phyloP scores from a whole-genome alignment of 2,329 filamentous ascomycete genomes.

The Penicillium sp. region DNA sequence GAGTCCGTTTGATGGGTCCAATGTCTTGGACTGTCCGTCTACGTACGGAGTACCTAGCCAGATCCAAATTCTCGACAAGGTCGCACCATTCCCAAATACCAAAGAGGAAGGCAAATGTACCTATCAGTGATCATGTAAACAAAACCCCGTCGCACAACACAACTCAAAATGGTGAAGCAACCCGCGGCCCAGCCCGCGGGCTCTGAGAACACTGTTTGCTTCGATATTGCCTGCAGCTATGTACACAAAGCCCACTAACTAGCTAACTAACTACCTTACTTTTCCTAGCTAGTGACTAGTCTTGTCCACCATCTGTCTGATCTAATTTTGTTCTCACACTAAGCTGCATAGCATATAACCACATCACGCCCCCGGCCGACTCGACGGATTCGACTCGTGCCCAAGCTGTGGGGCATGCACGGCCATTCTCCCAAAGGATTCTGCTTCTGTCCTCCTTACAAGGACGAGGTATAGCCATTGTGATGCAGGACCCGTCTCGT shows the following conservation, averaged over 20 bases:
- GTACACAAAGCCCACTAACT: background rate
- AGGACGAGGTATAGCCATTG: slow-evolving; percentile 1
- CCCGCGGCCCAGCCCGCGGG: slow-evolving; percentile 1
- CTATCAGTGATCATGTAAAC: background rate
- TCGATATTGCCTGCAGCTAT: background rate
- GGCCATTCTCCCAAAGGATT: slow-evolving; percentile 9
- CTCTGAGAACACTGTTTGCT: slow-evolving; percentile 12
- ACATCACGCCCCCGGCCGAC: slow-evolving; percentile 3
- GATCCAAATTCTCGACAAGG: background rate
- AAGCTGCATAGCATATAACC: slow-evolving; percentile 6
- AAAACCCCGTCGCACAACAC: background rate
- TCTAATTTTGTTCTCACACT: background rate
- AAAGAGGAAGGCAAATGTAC: background rate
- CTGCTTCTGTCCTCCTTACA: background rate
- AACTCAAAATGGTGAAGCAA: background rate
- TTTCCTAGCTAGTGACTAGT: background rate
- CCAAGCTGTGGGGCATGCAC: slow-evolving; percentile 14
- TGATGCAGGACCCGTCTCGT: slow-evolving; percentile 1
- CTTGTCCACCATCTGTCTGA: background rate
- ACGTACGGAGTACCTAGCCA: too few species aligned
- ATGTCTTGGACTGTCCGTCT: background rate
- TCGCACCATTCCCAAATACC: too few species aligned
- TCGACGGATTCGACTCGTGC: slow-evolving; percentile 12
- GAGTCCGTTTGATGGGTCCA: background rate
- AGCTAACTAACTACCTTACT: too few species aligned